A percentile compares a stretch with the other conserved stretches of the same genome.
Conservation (phyloP, 148 eudicot genomes). For the Salicornia ramosissima region DNA sequence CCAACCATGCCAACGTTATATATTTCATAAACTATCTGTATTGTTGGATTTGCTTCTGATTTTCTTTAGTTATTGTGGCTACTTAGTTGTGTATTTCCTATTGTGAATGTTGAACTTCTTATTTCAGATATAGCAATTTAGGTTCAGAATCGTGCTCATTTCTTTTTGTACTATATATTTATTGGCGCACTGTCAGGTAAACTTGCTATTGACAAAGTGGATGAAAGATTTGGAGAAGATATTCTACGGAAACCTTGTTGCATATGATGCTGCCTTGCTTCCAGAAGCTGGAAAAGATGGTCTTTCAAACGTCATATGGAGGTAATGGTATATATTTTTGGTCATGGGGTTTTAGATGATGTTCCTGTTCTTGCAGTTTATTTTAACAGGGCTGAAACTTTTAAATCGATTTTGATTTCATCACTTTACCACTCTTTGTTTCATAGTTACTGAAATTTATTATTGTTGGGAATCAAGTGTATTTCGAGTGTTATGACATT, state of each 20-base stretch:
- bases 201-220: slow-evolving; percentile 78
- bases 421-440: not conserved
- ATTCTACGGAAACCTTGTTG: slow-evolving; percentile 92
- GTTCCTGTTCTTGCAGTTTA: not conserved
- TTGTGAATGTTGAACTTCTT: too few species aligned
- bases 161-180: too few species aligned
- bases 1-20: too few species aligned
- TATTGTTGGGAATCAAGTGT: not conserved
- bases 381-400: not conserved
- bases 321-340: slow-evolving; percentile 45
- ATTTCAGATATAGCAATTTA: too few species aligned
- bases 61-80: too few species aligned
- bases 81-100: too few species aligned
- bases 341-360: not conserved
- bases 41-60: too few species aligned
- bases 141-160: not conserved
- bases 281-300: slow-evolving; percentile 83
- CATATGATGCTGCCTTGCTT: slow-evolving; percentile 78
- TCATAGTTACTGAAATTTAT: not conserved
- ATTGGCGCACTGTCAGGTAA: slow-evolving; percentile 72
- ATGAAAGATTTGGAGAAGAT: slow-evolving; percentile 97
- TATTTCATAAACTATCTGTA: too few species aligned
- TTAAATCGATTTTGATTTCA: not conserved
- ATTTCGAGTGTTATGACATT: not conserved
- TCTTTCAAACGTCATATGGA: slow-evolving; percentile 70